Evolutionary conservation across 129 eudicot genomes (phyloP).

Genomic region (Heracleum sosnowskyi): DNA sequence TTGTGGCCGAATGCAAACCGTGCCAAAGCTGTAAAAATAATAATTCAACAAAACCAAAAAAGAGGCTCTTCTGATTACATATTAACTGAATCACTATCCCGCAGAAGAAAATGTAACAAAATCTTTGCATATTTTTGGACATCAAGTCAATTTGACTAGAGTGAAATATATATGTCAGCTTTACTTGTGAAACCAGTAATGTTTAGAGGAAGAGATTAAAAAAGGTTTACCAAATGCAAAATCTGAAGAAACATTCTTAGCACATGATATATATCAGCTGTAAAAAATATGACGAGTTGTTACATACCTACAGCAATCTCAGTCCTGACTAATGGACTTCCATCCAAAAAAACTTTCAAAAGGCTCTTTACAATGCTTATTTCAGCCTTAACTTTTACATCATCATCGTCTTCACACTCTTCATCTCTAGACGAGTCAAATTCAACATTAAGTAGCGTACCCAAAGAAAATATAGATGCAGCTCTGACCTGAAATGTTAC

Average conservation of each 20-base stretch:
- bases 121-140: neutral
- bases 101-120: neutral
- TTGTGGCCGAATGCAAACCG: conserved; percentile 97
- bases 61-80: neutral
- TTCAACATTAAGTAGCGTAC: conserved; percentile 85
- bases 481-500: conserved; percentile 71
- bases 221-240: neutral
- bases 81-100: neutral
- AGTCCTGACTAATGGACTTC: conserved; percentile 90
- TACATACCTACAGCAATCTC: conserved; percentile 94
- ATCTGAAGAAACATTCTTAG: neutral
- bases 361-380: conserved; percentile 68
- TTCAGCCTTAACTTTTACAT: conserved; percentile 78
- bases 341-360: conserved; percentile 77
- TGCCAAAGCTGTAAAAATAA: conserved; percentile 58
- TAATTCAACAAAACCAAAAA: neutral
- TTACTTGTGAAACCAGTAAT: neutral
- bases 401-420: conserved; percentile 88
- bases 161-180: neutral
- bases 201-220: neutral
- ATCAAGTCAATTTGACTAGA: neutral
- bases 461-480: conserved; percentile 90
- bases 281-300: neutral
- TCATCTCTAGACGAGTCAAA: conserved; percentile 65
- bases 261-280: neutral